Base-by-base conservation (phyloP, 306 rosid genomes). In the Quercus wislizeni region DNA sequence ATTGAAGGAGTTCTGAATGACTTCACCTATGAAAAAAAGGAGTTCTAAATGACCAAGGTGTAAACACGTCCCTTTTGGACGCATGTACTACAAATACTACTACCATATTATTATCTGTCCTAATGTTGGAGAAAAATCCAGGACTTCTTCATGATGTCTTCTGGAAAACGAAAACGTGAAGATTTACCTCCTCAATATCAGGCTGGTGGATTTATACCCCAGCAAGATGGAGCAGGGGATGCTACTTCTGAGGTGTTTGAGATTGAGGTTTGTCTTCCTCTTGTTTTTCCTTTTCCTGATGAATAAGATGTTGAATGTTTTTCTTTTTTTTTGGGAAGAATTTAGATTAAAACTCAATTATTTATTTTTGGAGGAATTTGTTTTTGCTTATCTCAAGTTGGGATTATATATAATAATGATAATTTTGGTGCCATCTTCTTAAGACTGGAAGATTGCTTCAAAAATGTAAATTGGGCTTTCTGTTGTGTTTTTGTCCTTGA, bases 141-240 rank as follows among this genome's bases (percentile, higher is more conserved):
- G 99, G 99, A 96, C 83, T 93, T 96, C 80, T 86, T 96, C 86
- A 84, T 78, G 57, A 63, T 75, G 80, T 13, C 86, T 33, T 28
- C 92, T 17, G 99, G 96, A 76, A 96, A 96, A 89, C 86, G 99
- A 58, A 96, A 96, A 82, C 99, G 98, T 82, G 97, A 93, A 63
- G 99, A 91, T 78, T 64, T 93, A 76, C 72, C 96, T 76, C 78
- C 98, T 52, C 94, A 88, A 75, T 90, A 90, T 90, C 93, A 82
- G 33, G 57, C 91, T 76, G 87, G 91, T 82, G 98, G 96, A 62
- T 91, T 87, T 86, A 82, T 93, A 73, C 99, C 99, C 20, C 99
- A 96, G 88, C 99, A 96, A 89, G 99, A 96, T 88, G 99, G 99
- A 81, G 94, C 98, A 73, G 96, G 94, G 81, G 99, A 91, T 88